Conservation (phyloP, 108 stramenopile species). For the Pseudonitzschia multiseries region DNA sequence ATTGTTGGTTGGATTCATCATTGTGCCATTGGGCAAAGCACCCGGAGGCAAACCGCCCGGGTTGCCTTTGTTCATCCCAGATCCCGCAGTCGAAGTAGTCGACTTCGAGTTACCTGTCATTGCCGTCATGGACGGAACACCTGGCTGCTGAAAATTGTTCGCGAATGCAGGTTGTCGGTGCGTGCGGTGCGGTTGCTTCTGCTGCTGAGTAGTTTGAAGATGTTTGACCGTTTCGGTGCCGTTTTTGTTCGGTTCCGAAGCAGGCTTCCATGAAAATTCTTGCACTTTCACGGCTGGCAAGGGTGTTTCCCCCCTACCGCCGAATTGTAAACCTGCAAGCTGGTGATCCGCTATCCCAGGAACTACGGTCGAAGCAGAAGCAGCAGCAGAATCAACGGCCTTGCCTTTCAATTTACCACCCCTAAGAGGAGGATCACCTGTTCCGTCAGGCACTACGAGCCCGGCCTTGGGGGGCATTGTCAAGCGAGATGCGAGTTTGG, state of each 20-base stretch:
- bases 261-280: neutral
- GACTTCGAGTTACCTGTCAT: neutral
- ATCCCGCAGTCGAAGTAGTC: neutral
- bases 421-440: too few relatives aligned
- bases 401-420: too few relatives aligned
- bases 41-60: conserved; percentile 2
- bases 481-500: neutral
- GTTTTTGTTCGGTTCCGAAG: neutral
- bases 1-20: neutral
- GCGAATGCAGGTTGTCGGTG: too few relatives aligned
- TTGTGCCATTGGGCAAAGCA: neutral
- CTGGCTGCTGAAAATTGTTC: neutral
- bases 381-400: too few relatives aligned
- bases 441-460: too few relatives aligned
- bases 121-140: neutral
- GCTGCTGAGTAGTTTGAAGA: neutral
- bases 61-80: neutral
- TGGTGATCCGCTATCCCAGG: too few relatives aligned
- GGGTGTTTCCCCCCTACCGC: too few relatives aligned
- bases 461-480: too few relatives aligned
- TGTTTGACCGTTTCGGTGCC: neutral
- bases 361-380: too few relatives aligned
- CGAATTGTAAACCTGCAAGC: too few relatives aligned
- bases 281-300: neutral
- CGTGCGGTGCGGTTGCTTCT: too few relatives aligned